A percentile compares a stretch with the other conserved stretches of the same genome.
Conservation (phyloP, 805 yeast genomes). For the Myxozyma mucilagina region DNA sequence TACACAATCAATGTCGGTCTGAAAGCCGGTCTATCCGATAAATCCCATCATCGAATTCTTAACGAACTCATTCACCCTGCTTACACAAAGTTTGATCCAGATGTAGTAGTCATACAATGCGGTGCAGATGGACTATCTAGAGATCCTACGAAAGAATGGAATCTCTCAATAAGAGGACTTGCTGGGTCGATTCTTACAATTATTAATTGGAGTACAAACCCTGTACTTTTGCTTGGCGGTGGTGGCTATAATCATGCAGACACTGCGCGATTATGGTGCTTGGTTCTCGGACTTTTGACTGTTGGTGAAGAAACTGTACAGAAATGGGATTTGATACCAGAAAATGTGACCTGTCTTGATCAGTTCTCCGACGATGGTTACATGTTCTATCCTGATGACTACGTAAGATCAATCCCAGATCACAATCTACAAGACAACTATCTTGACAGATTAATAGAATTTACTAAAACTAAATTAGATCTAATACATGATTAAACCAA, state of each 20-base stretch:
- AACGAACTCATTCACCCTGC: slow-evolving; percentile 48
- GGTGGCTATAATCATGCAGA: slow-evolving; percentile 72
- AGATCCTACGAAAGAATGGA: slow-evolving; percentile 69
- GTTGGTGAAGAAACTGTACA: slow-evolving; percentile 2
- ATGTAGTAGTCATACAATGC: slow-evolving; percentile 61
- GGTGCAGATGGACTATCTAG: slow-evolving; percentile 76
- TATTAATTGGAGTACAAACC: slow-evolving; percentile 37
- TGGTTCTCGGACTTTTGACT: slow-evolving; percentile 33
- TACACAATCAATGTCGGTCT: slow-evolving; percentile 57
- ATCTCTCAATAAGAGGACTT: slow-evolving; percentile 56
- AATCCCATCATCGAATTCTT: slow-evolving; percentile 43
- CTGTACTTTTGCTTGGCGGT: slow-evolving; percentile 63
- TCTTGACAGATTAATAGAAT: slow-evolving; percentile 10
- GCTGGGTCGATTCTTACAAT: slow-evolving; percentile 42
- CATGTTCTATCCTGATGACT: slow-evolving; percentile 9
- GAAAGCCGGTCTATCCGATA: slow-evolving; percentile 56
- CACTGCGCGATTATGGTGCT: slow-evolving; percentile 62
- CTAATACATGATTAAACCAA: not conserved
- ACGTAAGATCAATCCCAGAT: not conserved
- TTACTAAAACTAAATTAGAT: slow-evolving; percentile 1
- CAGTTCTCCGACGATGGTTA: slow-evolving; percentile 21
- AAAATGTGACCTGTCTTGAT: slow-evolving; percentile 6
- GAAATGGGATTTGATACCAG: slow-evolving; percentile 25
- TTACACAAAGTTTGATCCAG: slow-evolving; percentile 47
- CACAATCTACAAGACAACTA: slow-evolving; percentile 7